Base-by-base conservation (phyloP, 23 red algal genomes). In the Pyropia haitanensis region DNA sequence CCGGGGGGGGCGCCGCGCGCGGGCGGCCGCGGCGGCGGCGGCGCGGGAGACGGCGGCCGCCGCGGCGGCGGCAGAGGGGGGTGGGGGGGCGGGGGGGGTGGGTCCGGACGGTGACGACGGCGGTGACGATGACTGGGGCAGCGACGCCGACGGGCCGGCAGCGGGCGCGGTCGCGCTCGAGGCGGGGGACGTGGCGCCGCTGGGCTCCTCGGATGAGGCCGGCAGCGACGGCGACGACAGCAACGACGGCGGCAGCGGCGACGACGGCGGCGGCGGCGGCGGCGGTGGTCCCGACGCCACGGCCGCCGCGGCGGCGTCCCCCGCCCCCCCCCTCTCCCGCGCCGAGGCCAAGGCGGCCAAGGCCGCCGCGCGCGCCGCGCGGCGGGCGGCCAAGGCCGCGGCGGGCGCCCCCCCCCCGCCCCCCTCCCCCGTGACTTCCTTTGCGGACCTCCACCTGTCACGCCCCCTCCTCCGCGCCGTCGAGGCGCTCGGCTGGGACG, bases 401-500 rank as follows among this genome's bases (percentile, higher is more conserved):
- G 7, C 46, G 7, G 1, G 15, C 20, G 20, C 1, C 5, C 50
- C 25, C 18, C 24, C 58, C 56, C 71, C 22, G 25, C 58, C 49
- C 21, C 19, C 25, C 25, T 20, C 65, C 18, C 66, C 78, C 3
- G 56, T 68, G 3, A 72, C 60, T 12, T 65, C 75, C 22, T 95
- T 86, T 59, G 32, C 26, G 28, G 56, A 77, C 28, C 72, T 96
- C 12, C 51, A 67, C 56, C 62, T 96, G 24, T 96, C 91, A 3
- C 55, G 71, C 30, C 76, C 82, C 53, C 46, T 96, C 12, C 84
- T 68, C 18, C 58, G 75, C 6, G 91, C 83, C 10, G 68, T 96
- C 51, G 75, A 88, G 27, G 30, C 61, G n/a, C 61, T 96, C 54
- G 65, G 77, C 18, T 96, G 91, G 91, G 44, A 60, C 17, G 49